Conservation (phyloP, 139 green algal species). For the Dunaliella sp. region DNA sequence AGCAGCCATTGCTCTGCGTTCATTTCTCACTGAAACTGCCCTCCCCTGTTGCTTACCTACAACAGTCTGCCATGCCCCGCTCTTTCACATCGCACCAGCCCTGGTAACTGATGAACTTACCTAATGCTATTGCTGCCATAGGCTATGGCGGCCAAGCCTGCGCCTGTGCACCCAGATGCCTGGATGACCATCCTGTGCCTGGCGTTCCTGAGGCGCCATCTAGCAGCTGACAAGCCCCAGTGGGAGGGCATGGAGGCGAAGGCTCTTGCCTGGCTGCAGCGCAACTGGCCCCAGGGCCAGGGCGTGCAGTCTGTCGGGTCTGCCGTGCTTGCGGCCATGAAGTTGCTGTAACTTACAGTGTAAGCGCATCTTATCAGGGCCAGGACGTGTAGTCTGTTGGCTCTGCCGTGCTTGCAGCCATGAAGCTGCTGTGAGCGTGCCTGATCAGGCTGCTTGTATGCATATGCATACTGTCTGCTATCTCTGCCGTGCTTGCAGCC, state of each 20-base stretch:
- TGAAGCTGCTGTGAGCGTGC: not conserved
- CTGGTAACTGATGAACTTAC: no score
- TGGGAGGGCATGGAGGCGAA: conserved; percentile 26
- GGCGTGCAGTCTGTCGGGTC: not conserved
- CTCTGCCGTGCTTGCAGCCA: conserved; percentile 32
- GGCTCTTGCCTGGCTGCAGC: conserved; percentile 13
- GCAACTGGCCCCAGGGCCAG: conserved; percentile 2
- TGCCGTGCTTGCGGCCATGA: conserved; percentile 33
- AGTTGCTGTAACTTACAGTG: no score
- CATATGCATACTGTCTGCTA: no score
- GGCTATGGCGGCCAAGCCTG: not conserved
- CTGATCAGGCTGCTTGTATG: no score
- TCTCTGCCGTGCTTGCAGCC: conserved; percentile 32
- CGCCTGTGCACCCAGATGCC: not conserved
- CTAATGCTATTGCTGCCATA: no score
- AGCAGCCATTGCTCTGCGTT: no score
- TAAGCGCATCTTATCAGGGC: not conserved
- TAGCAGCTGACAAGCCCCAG: conserved; percentile 3
- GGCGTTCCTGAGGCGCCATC: not conserved
- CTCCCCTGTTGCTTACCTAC: no score
- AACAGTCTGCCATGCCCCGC: no score
- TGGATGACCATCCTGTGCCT: not conserved
- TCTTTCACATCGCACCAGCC: no score
- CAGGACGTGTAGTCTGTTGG: not conserved
- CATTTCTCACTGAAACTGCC: no score